These are phyloP conservation scores for Hortiboletus flavorubellus DNA, from an alignment of 768 basidiomycete species.

Conservation along the genomic window DNA sequence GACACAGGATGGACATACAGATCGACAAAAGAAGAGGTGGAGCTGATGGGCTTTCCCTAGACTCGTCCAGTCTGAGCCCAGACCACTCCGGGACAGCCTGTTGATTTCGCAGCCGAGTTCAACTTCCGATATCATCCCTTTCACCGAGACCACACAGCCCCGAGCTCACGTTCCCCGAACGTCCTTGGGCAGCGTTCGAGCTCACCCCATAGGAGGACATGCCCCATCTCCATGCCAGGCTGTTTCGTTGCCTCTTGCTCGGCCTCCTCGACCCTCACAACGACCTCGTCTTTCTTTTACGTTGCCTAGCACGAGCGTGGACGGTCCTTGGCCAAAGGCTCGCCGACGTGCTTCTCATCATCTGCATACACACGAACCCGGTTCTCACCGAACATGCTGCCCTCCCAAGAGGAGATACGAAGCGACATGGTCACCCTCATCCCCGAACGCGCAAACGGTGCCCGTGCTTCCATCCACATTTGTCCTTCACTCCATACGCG, in stretches of 20 bases:
- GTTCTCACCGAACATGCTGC: neutral
- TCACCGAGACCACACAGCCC: neutral
- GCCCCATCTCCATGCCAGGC: slow-evolving; percentile 6
- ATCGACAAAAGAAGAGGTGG: too few species aligned
- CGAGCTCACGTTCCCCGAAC: neutral
- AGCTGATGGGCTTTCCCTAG: neutral
- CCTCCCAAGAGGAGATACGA: slow-evolving; percentile 14
- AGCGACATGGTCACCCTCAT: neutral
- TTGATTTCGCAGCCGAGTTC: too few species aligned
- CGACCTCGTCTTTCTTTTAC: neutral
- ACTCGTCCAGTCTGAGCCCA: neutral
- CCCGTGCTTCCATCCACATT: neutral
- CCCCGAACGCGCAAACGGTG: neutral
- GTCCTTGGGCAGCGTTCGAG: neutral
- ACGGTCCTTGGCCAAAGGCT: neutral
- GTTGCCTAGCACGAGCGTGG: neutral
- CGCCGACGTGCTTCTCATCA: neutral
- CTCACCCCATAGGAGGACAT: slow-evolving; percentile 15
- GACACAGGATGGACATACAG: too few species aligned
- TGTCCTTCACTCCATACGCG: neutral
- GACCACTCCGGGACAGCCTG: too few species aligned
- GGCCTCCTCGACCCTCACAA: neutral
- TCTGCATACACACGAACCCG: neutral
- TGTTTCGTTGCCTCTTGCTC: slow-evolving; percentile 15
- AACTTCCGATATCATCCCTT: slow-evolving; percentile 9